Percentiles rank a stretch among this genome's conserved stretches.
phyloP scores from a whole-genome alignment of 2,329 filamentous ascomycete species.

The Lachnellula subtilissima region DNA sequence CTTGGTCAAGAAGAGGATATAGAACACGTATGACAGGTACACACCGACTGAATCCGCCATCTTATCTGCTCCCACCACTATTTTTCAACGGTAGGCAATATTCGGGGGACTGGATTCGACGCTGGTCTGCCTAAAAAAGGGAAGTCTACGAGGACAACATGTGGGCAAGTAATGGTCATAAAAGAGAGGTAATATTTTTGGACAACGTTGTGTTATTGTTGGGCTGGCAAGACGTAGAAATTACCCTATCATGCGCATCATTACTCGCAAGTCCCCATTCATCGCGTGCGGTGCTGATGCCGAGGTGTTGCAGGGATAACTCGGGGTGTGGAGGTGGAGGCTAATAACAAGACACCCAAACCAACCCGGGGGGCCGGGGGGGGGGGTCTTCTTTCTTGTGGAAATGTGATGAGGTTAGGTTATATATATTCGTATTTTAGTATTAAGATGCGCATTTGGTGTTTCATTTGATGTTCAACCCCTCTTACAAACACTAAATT shows the following conservation, averaged over 20 bases:
- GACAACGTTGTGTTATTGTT: background rate
- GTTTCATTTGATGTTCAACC: too few relatives aligned
- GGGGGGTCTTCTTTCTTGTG: too few relatives aligned
- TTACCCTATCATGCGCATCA: conserved; percentile 20
- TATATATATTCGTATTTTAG: background rate
- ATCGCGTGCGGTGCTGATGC: conserved; percentile 7
- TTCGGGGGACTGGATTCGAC: background rate
- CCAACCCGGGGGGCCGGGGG: too few relatives aligned
- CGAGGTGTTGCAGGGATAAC: conserved; percentile 5
- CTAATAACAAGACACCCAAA: background rate
- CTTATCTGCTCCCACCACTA: conserved; percentile 17
- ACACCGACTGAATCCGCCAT: conserved; percentile 53
- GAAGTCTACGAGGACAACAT: conserved; percentile 3
- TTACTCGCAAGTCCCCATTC: background rate
- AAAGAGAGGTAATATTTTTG: background rate
- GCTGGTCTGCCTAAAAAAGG: too few relatives aligned
- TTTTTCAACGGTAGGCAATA: background rate
- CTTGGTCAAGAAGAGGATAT: background rate
- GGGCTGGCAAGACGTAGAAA: conserved; percentile 5
- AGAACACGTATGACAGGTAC: conserved; percentile 8
- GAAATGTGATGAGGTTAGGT: background rate
- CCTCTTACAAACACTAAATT: too few relatives aligned
- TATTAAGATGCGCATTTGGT: too few relatives aligned
- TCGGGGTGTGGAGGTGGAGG: background rate
- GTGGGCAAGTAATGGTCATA: background rate